Evolutionary conservation across 768 basidiomycete genomes (phyloP).

Genomic region (Leccinum rimulosum): DNA sequence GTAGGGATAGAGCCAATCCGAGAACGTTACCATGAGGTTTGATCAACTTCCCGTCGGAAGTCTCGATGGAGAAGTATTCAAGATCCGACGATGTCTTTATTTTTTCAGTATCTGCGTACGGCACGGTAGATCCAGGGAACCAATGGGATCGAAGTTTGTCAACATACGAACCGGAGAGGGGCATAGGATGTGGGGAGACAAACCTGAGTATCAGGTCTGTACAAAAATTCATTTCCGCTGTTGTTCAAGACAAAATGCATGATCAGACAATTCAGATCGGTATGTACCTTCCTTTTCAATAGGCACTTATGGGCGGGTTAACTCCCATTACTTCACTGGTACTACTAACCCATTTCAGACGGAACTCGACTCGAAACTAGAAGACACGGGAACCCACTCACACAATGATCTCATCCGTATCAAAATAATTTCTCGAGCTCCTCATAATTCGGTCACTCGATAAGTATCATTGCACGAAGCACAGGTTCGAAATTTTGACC

Average conservation of each 20-base stretch:
- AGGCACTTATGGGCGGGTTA: not conserved
- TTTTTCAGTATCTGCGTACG: not conserved
- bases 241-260: not conserved
- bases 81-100: not conserved
- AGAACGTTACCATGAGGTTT: not conserved
- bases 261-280: not conserved
- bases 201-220: not conserved
- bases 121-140: not conserved
- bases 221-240: conserved; percentile 1
- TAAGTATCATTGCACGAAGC: not conserved
- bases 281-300: not conserved
- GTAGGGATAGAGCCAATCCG: not conserved
- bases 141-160: not conserved
- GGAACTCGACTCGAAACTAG: not conserved
- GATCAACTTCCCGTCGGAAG: not conserved
- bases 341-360: not conserved
- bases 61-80: not conserved
- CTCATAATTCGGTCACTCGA: not conserved
- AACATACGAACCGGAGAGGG: not conserved
- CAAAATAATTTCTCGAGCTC: not conserved
- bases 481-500: not conserved
- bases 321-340: not conserved
- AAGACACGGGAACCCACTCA: not conserved
- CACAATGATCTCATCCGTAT: not conserved
- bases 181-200: not conserved